phyloP scores from a whole-genome alignment of 106 monocot species.

The Dactylorhiza incarnata region DNA sequence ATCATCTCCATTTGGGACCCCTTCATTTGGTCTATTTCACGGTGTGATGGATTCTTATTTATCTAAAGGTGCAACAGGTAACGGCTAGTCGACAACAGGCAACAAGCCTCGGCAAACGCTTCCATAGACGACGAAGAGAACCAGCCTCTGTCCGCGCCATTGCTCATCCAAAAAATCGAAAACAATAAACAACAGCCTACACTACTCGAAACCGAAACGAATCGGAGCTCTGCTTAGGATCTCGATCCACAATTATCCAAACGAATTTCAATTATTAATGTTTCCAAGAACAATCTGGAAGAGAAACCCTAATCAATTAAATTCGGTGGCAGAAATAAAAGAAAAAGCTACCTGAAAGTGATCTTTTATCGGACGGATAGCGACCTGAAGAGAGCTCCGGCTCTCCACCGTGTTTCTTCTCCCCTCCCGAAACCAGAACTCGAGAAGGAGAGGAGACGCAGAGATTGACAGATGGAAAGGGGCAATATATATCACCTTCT shows the following conservation, averaged over 20 bases:
- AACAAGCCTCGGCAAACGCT: neutral
- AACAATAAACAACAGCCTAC: neutral
- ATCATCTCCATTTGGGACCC: too few species aligned
- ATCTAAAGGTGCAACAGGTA: too few species aligned
- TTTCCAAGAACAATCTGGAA: neutral
- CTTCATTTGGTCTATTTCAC: too few species aligned
- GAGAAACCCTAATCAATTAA: neutral
- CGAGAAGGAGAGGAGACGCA: neutral
- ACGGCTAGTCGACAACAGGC: neutral
- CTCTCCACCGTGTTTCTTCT: neutral
- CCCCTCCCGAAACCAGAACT: neutral
- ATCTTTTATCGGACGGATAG: neutral
- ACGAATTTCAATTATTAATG: neutral
- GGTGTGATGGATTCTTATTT: too few species aligned
- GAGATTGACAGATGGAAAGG: neutral
- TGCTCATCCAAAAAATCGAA: neutral
- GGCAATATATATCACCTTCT: too few species aligned
- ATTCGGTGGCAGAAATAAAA: neutral
- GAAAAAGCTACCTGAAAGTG: neutral
- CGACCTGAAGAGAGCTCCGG: neutral
- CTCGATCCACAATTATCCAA: neutral
- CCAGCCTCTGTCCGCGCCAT: constrained; percentile 3
- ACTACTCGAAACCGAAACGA: neutral
- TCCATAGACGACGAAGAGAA: constrained; percentile 2
- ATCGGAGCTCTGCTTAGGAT: neutral